These are phyloP conservation scores for Neospora caninum DNA, from an alignment of 169 alveolate species.

Conservation along the genomic window DNA sequence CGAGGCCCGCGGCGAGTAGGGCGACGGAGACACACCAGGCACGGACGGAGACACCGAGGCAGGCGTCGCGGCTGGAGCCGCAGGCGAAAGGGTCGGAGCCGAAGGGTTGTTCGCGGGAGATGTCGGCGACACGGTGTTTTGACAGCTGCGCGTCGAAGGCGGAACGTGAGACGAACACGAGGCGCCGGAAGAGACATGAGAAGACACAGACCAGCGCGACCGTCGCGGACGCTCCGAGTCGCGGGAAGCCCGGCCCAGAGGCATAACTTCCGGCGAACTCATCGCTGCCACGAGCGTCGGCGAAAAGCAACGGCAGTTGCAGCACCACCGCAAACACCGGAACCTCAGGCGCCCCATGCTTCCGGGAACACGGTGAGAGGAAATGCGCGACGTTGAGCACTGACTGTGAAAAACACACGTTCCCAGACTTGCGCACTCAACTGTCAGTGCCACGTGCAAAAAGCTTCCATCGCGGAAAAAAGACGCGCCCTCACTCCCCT, in stretches of 20 bases:
- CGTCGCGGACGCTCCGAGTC: not conserved
- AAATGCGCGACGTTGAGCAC: not conserved
- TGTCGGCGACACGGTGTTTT: too few relatives aligned
- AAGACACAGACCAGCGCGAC: not conserved
- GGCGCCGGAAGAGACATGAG: not conserved
- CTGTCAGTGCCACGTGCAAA: too few relatives aligned
- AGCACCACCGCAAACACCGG: not conserved
- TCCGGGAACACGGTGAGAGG: not conserved
- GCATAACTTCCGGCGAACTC: not conserved
- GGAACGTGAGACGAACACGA: too few relatives aligned
- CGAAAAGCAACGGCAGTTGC: not conserved
- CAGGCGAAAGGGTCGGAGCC: not conserved
- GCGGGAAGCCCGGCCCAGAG: not conserved
- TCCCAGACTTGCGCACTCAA: too few relatives aligned
- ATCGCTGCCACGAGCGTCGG: not conserved
- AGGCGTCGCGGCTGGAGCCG: not conserved
- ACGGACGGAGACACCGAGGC: not conserved
- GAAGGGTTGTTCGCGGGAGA: too few relatives aligned
- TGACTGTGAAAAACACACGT: not conserved
- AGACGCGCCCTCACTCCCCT: too few relatives aligned
- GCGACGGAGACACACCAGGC: not conserved
- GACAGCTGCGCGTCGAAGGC: too few relatives aligned
- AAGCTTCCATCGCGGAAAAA: too few relatives aligned
- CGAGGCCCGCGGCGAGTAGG: not conserved
- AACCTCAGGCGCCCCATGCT: slow-evolving; percentile 3